Conservation (phyloP, 2,329 filamentous ascomycete species). For the Didymella glomerata region DNA sequence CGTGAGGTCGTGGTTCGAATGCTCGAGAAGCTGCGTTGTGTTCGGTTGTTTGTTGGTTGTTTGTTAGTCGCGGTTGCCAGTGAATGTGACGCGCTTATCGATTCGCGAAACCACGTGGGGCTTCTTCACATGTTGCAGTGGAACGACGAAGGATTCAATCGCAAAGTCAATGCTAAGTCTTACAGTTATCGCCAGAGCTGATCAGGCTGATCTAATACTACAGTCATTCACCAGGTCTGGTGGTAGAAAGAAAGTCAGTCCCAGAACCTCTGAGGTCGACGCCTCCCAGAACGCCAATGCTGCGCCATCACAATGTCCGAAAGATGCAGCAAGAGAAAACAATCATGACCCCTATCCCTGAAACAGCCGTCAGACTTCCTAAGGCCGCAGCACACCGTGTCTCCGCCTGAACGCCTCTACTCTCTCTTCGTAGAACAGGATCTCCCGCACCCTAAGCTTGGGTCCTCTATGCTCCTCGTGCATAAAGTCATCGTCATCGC, state of each 20-base stretch:
- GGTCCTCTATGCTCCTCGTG: slow-evolving; percentile 56
- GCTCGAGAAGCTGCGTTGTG: not conserved
- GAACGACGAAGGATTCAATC: not conserved
- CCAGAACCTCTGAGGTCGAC: slow-evolving; percentile 1
- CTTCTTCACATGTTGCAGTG: not conserved
- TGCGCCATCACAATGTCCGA: slow-evolving; percentile 1
- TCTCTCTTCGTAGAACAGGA: slow-evolving; percentile 85
- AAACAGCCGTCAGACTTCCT: slow-evolving; percentile 9
- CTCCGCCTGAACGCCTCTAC: slow-evolving; percentile 78
- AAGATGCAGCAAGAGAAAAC: slow-evolving; percentile 8
- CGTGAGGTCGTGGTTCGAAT: not conserved
- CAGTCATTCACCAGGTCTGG: slow-evolving; percentile 8
- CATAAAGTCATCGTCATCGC: slow-evolving; percentile 61
- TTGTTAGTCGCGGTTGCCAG: slow-evolving; percentile 18
- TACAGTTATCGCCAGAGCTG: not conserved
- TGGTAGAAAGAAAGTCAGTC: slow-evolving; percentile 6
- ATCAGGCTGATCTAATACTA: slow-evolving; percentile 7
- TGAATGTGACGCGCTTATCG: slow-evolving; percentile 20
- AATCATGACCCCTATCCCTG: not conserved
- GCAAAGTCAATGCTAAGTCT: not conserved
- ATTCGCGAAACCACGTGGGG: slow-evolving; percentile 21
- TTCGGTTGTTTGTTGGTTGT: slow-evolving; percentile 15
- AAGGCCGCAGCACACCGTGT: slow-evolving; percentile 57
- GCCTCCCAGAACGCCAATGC: slow-evolving; percentile 12
- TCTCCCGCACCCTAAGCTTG: slow-evolving; percentile 74